Percentiles rank a stretch among this genome's conserved stretches.
phyloP scores from a whole-genome alignment of 495 filamentous ascomycete genomes.

The Penicillium waksmanii region DNA sequence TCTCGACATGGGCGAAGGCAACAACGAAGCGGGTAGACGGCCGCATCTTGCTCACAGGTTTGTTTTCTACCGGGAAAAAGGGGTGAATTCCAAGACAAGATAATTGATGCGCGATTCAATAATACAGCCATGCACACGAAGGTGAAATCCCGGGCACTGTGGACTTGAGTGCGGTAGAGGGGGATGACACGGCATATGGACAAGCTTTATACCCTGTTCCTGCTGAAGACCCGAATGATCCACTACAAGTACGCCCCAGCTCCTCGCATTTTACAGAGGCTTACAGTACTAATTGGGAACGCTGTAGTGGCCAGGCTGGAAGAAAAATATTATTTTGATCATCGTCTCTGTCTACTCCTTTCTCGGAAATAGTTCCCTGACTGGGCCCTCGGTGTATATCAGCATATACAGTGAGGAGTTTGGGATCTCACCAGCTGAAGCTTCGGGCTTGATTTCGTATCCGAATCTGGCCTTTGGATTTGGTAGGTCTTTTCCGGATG shows the following conservation, averaged over 20 bases:
- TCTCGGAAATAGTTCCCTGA: conserved; percentile 59
- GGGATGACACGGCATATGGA: conserved; percentile 63
- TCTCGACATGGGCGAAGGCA: not conserved
- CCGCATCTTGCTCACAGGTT: conserved; percentile 21
- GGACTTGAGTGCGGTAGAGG: conserved; percentile 57
- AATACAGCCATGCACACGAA: conserved; percentile 58
- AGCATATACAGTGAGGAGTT: conserved; percentile 60
- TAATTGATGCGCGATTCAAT: not conserved
- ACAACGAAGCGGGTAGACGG: not conserved
- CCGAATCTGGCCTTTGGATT: conserved; percentile 67
- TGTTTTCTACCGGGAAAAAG: not conserved
- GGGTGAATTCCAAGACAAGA: not conserved
- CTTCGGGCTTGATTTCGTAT: conserved; percentile 63
- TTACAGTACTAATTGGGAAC: conserved; percentile 18
- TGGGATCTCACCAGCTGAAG: conserved; percentile 48
- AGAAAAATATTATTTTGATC: conserved; percentile 63
- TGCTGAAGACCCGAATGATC: conserved; percentile 66
- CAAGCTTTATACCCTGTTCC: conserved; percentile 66
- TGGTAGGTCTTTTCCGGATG: conserved; percentile 32
- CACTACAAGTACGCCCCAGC: conserved; percentile 48
- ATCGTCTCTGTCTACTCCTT: conserved; percentile 65
- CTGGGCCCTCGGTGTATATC: conserved; percentile 65
- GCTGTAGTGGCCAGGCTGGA: conserved; percentile 54
- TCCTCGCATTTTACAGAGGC: not conserved
- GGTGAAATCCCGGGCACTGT: conserved; percentile 62